These are phyloP conservation scores for Penicillium canescens DNA, from an alignment of 495 filamentous ascomycete species.

Conservation along the genomic window DNA sequence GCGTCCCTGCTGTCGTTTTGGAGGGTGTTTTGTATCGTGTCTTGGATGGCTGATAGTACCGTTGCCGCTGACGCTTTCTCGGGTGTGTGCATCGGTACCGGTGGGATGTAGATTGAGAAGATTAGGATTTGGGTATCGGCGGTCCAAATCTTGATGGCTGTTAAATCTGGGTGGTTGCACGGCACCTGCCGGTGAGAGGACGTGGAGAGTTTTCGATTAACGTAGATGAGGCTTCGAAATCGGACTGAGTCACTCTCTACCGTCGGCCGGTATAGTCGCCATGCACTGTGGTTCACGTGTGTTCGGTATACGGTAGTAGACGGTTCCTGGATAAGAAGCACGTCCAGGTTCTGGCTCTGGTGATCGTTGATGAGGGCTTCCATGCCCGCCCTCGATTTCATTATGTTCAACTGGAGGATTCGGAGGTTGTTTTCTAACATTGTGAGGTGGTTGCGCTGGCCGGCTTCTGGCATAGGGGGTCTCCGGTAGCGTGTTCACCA, in stretches of 20 bases:
- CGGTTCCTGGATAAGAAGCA: constrained; percentile 30
- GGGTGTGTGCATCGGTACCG: constrained; percentile 3
- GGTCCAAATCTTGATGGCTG: constrained; percentile 25
- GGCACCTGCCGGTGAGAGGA: constrained; percentile 22
- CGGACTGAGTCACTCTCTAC: constrained; percentile 5
- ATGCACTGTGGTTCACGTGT: constrained; percentile 28
- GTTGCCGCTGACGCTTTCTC: constrained; percentile 2
- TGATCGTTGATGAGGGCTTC: constrained; percentile 33
- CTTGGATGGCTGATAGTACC: constrained; percentile 19
- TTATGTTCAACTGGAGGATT: constrained; percentile 31
- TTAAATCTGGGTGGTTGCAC: constrained; percentile 26
- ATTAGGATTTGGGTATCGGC: constrained; percentile 21
- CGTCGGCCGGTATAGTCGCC: constrained; percentile 26
- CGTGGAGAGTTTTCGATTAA: constrained; percentile 25
- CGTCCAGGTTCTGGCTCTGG: constrained; percentile 24
- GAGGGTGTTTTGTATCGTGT: constrained; percentile 8
- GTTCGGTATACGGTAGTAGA: constrained; percentile 20
- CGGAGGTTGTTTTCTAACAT: constrained; percentile 25
- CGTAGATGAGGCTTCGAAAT: constrained; percentile 26
- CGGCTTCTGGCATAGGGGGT: constrained; percentile 13
- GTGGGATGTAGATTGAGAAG: constrained; percentile 24
- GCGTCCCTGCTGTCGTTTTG: not conserved
- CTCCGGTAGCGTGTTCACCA: constrained; percentile 19
- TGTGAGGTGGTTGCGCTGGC: not conserved
- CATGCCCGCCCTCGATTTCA: constrained; percentile 27